A percentile compares a stretch with the other conserved stretches of the same genome.
Conservation (phyloP, 2,329 filamentous ascomycete genomes). For the Venturia aucupariae region DNA sequence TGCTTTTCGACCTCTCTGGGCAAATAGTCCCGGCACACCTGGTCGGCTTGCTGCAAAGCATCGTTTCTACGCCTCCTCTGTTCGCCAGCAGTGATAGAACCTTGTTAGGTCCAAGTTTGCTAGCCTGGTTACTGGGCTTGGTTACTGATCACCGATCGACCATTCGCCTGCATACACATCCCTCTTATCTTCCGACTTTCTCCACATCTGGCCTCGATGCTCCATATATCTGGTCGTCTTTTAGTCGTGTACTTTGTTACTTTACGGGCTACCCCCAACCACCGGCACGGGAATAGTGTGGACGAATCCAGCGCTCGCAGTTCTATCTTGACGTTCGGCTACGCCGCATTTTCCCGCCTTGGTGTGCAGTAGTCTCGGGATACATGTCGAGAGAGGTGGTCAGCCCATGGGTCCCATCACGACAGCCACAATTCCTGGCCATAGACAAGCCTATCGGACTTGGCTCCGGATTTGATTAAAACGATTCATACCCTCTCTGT, state of each 20-base stretch:
- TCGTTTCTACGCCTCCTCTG: background rate
- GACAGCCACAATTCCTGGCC: slow-evolving; percentile 1
- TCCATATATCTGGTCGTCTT: background rate
- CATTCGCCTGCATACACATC: too few species aligned
- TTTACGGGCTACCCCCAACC: background rate
- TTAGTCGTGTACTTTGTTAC: background rate
- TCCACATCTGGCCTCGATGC: background rate
- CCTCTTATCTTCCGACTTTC: background rate
- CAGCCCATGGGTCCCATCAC: background rate
- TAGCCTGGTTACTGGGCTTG: background rate
- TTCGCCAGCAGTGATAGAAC: background rate
- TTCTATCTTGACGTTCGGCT: slow-evolving; percentile 1
- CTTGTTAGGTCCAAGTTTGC: background rate
- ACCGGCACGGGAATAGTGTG: background rate
- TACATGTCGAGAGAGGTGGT: background rate
- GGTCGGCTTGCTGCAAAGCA: background rate
- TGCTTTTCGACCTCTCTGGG: background rate
- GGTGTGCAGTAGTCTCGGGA: background rate
- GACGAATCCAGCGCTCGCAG: background rate
- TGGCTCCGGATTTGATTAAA: background rate
- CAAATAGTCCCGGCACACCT: background rate
- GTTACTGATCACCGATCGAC: background rate
- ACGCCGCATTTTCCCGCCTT: background rate
- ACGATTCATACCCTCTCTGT: background rate
- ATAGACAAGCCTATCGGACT: background rate